Evolutionary conservation across 805 yeast species (phyloP), one percentile per base, ranked within the genome.

Genomic region (Pichia heedii): DNA sequence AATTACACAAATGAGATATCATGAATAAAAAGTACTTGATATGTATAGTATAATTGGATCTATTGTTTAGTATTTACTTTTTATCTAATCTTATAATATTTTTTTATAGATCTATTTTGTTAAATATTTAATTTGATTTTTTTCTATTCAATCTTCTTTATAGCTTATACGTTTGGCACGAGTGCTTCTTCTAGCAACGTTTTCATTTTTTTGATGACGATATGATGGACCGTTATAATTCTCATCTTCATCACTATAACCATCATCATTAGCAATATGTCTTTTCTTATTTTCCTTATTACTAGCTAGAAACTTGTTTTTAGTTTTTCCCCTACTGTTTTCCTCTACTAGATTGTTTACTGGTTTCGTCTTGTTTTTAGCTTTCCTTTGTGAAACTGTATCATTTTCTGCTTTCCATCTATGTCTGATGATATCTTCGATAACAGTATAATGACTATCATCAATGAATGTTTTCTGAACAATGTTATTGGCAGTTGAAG

Each of bases 1-100:
- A 3, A 64, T 89, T 39, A 95, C 97, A 2, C 76, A 77, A 33
- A 79, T 77, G 53, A 80, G 95, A 51, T 93, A 86, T 60, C 76
- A 80, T 40, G 99, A 93, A 66, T 90, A 63, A 34, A 5, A n/a
- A n/a, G n/a, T 22, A 16, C 21, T 19, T 30, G 10, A 16, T 16
- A 16, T 11, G 33, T 30, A 30, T 6, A 30, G 16, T 30, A 30
- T n/a, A n/a, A n/a, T n/a, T n/a, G n/a, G n/a, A n/a, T n/a, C n/a
- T n/a, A n/a, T n/a, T n/a, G n/a, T n/a, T n/a, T n/a, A n/a, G n/a
- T n/a, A n/a, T n/a, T n/a, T n/a, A n/a, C n/a, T n/a, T n/a, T n/a
- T n/a, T 27, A 27, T 27, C 6, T 27, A n/a, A 7, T n/a, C 5
- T 11, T 30, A 56, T 32, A 27, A 16, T 30, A 13, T 6, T 18